These are phyloP conservation scores for Rhododendron simsii DNA, from an alignment of 148 eudicot species.

Conservation along the genomic window DNA sequence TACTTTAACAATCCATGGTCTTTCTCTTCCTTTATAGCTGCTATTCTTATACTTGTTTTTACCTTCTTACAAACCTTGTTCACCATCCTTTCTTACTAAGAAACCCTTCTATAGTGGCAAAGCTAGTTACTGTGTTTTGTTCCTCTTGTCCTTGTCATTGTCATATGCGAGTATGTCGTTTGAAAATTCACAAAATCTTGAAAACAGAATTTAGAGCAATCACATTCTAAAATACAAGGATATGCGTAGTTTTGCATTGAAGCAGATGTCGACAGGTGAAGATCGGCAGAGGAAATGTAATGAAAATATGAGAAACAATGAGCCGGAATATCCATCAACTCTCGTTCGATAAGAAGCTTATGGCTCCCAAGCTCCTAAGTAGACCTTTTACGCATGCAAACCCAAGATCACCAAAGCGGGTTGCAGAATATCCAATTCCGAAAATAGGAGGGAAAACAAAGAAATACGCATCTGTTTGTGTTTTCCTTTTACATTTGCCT, in stretches of 20 bases:
- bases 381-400: not conserved
- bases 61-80: constrained; percentile 6
- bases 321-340: not conserved
- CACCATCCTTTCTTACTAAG: not conserved
- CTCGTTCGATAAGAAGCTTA: not conserved
- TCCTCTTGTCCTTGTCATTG: not conserved
- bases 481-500: too few species aligned
- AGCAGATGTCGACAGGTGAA: not conserved
- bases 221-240: not conserved
- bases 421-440: not conserved
- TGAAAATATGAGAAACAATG: not conserved
- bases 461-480: too few species aligned
- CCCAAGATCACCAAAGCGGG: not conserved
- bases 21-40: not conserved
- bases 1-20: not conserved
- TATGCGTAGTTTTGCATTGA: not conserved
- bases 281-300: not conserved
- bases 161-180: not conserved
- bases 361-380: not conserved
- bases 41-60: not conserved
- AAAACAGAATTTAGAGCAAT: not conserved
- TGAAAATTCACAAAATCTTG: not conserved
- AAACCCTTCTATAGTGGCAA: not conserved
- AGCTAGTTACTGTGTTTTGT: not conserved
- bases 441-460: too few species aligned